A percentile compares a stretch with the other conserved stretches of the same genome.
These are phyloP conservation scores for Schwanniomyces vanrijiae DNA, from an alignment of 805 yeast genomes.

Conservation along the genomic window DNA sequence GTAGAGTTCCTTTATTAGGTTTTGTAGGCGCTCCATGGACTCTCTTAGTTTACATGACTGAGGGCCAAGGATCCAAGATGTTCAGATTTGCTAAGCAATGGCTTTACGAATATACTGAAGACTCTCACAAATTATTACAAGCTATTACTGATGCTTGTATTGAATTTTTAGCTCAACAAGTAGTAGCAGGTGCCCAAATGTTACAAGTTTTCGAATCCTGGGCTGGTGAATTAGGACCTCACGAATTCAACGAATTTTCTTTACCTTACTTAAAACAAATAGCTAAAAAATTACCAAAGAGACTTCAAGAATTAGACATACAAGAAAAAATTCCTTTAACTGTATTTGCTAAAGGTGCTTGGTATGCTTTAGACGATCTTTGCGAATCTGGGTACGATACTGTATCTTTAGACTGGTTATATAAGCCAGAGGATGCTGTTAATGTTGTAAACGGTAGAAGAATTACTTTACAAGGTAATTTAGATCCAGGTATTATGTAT, in stretches of 20 bases:
- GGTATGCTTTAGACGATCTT: constrained; percentile 90
- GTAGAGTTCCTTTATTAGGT: constrained; percentile 92
- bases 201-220: constrained; percentile 95
- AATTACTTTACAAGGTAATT: constrained; percentile 87
- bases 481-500: constrained; percentile 94
- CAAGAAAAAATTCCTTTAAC: constrained; percentile 78
- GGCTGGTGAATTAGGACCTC: constrained; percentile 96
- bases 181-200: constrained; percentile 97
- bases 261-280: constrained; percentile 86
- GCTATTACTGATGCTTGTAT: constrained; percentile 83
- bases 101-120: constrained; percentile 79
- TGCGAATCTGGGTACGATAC: constrained; percentile 80
- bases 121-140: constrained; percentile 68
- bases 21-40: constrained; percentile 99
- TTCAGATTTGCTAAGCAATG: constrained; percentile 90
- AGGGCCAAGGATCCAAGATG: constrained; percentile 93
- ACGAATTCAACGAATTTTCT: constrained; percentile 83
- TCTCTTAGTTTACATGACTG: constrained; percentile 91
- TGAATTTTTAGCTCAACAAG: constrained; percentile 92
- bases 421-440: constrained; percentile 83
- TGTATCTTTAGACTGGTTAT: constrained; percentile 93
- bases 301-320: constrained; percentile 71
- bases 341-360: constrained; percentile 92
- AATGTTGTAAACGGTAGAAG: constrained; percentile 66
- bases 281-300: constrained; percentile 60